Percentiles rank a stretch among this genome's conserved stretches.
Conservation (phyloP, 2,329 filamentous ascomycete genomes). For the Cylindrodendrum hubeiense region DNA sequence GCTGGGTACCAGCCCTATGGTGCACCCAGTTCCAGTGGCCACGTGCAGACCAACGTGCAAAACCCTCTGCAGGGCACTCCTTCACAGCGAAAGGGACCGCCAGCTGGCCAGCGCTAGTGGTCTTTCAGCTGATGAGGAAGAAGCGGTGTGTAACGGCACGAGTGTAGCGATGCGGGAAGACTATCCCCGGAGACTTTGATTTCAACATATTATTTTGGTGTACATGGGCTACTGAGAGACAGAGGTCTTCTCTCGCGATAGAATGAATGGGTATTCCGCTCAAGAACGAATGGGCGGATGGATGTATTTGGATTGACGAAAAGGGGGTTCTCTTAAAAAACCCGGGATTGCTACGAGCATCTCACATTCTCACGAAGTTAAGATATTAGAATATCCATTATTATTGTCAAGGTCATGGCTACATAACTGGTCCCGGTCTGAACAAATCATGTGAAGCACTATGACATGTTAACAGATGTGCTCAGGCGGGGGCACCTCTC, state of each 20-base stretch:
- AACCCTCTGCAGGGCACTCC: conserved; percentile 35
- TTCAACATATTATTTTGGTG: conserved; percentile 32
- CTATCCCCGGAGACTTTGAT: conserved; percentile 14
- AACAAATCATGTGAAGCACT: conserved; percentile 5
- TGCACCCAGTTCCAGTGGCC: conserved; percentile 15
- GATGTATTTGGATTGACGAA: conserved; percentile 35
- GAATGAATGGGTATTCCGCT: conserved; percentile 34
- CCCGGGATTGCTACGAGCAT: conserved; percentile 31
- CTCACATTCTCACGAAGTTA: conserved; percentile 43
- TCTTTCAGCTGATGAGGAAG: conserved; percentile 34
- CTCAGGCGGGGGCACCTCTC: conserved; percentile 72
- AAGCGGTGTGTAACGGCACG: conserved; percentile 26
- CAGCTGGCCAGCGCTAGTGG: conserved; percentile 42
- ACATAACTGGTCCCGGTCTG: background rate
- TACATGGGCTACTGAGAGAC: conserved; percentile 27
- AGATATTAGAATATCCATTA: conserved; percentile 44
- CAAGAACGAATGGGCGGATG: conserved; percentile 28
- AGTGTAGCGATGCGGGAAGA: conserved; percentile 25
- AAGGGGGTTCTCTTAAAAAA: conserved; percentile 15
- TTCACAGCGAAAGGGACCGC: conserved; percentile 32
- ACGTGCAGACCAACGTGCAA: conserved; percentile 34
- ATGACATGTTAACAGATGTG: conserved; percentile 73
- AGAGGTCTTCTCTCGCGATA: conserved; percentile 6
- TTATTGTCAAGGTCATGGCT: conserved; percentile 28
- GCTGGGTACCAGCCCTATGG: conserved; percentile 40